Evolutionary conservation across 768 basidiomycete genomes (phyloP).

Genomic region (Macrocybe gigantea): DNA sequence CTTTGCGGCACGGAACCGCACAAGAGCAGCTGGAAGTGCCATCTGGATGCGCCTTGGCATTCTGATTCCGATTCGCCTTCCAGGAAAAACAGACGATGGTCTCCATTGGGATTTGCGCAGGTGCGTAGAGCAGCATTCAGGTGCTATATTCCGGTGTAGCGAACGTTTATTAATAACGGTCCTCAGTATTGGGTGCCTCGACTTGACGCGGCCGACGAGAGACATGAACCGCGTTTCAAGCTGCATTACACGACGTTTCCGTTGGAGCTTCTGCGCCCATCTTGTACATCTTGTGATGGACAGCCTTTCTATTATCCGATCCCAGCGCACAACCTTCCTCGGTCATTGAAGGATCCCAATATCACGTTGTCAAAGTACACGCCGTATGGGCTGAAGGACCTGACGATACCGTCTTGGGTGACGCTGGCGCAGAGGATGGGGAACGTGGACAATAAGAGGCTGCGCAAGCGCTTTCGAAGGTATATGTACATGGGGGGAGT

Average conservation of each 20-base stretch:
- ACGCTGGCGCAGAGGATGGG: constrained; percentile 59
- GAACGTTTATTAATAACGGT: constrained; percentile 6
- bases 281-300: constrained; percentile 14
- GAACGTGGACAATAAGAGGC: constrained; percentile 39
- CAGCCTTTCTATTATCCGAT: constrained; percentile 40
- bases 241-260: constrained; percentile 76
- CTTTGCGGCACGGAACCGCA: constrained; percentile 47
- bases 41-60: constrained; percentile 52
- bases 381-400: constrained; percentile 69
- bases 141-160: constrained; percentile 1
- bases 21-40: constrained; percentile 59
- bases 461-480: constrained; percentile 59
- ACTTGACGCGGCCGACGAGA: constrained; percentile 42
- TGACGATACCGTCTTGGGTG: constrained; percentile 76
- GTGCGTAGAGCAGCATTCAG: constrained; percentile 32
- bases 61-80: constrained; percentile 65
- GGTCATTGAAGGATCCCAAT: constrained; percentile 33
- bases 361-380: constrained; percentile 45
- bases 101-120: constrained; percentile 82
- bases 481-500: constrained; percentile 68
- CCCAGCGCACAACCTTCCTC: constrained; percentile 51
- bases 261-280: constrained; percentile 33
- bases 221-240: constrained; percentile 52
- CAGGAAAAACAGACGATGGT: constrained; percentile 60
- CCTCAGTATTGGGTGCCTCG: constrained; percentile 63